Evolutionary conservation across 1,139 yeast genomes (phyloP), one percentile per base, ranked within the genome.

Genomic region (Ogataea hybrid): DNA sequence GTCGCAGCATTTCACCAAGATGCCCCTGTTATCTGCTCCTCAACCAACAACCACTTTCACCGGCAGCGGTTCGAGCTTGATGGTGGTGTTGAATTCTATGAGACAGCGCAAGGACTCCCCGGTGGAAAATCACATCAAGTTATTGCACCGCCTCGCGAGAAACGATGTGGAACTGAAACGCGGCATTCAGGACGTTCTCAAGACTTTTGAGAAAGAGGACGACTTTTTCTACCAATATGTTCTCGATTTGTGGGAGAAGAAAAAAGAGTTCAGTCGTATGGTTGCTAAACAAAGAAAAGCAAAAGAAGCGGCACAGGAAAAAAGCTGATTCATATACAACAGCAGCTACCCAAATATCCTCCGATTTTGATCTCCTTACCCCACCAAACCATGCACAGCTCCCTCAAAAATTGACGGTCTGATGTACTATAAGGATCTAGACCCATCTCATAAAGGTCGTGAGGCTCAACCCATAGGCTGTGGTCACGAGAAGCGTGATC

Each of bases 401-500:
- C 71, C 39, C 68, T 61, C 14, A 83, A 67, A 58, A 85, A 84
- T 25, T 69, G 70, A 30, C 75, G 59, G 59, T 85, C 94, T 23
- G 71, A 70, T 8, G 61, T 50, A 15, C 81, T 73, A 54, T 82
- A 77, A 2, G 92, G 89, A 59, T 85, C 92, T 41, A 85, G 67
- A 27, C 88, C 92, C 83, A 84, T 77, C 42, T 81, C 86, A 14
- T 71, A 64, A 42, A 85, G 59, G 57, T 84, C 92, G 51, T 75
- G 73, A 29, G 74, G 67, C 48, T 72, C 77, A 28, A 74, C 59
- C 55, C 54, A 58, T 28, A 57, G 35, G 8, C 33, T 32, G 25
- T 44, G 31, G 11, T 21, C 25, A 10, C 30, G 38, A 2, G 39
- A 38, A 12, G 37, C 16, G 8, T 23, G 17, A 10, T 25, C 16